phyloP scores from a whole-genome alignment of 495 filamentous ascomycete species.

The Cercophora samala region DNA sequence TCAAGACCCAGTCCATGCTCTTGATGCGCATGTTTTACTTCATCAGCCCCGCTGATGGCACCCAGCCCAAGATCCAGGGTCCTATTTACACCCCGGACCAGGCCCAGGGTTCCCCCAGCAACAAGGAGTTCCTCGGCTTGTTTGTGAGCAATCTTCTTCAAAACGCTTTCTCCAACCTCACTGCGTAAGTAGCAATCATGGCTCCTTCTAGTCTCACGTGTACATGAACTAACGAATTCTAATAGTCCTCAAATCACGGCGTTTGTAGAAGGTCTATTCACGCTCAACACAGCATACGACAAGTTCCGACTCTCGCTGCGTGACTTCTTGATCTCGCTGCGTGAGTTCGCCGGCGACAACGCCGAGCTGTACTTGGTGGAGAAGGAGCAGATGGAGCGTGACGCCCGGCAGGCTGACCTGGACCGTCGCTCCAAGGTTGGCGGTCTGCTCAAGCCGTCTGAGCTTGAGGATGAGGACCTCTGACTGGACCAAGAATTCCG shows the following conservation, averaged over 20 bases:
- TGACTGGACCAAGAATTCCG: slow-evolving; percentile 73
- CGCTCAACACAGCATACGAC: slow-evolving; percentile 19
- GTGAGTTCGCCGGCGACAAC: slow-evolving; percentile 91
- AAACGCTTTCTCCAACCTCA: slow-evolving; percentile 90
- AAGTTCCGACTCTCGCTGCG: slow-evolving; percentile 32
- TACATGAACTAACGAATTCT: neutral
- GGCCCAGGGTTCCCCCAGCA: slow-evolving; percentile 74
- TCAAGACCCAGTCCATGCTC: slow-evolving; percentile 93
- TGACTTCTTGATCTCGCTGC: slow-evolving; percentile 94
- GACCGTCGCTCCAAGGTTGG: slow-evolving; percentile 89
- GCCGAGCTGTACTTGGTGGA: slow-evolving; percentile 95
- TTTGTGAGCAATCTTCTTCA: slow-evolving; percentile 83
- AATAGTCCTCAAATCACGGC: slow-evolving; percentile 75
- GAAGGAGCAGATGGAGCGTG: slow-evolving; percentile 76
- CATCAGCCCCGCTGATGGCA: slow-evolving; percentile 58
- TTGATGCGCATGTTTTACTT: slow-evolving; percentile 96
- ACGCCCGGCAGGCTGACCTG: slow-evolving; percentile 74
- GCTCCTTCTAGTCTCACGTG: slow-evolving; percentile 36
- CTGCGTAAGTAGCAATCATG: slow-evolving; percentile 62
- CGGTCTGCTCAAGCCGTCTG: slow-evolving; percentile 86
- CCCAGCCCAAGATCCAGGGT: slow-evolving; percentile 78
- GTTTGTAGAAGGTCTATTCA: slow-evolving; percentile 74
- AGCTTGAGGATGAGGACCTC: slow-evolving; percentile 92
- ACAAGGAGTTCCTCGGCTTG: slow-evolving; percentile 82
- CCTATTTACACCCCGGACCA: slow-evolving; percentile 83